These are phyloP conservation scores for Drechslerella dactyloides DNA, from an alignment of 2,329 filamentous ascomycete genomes.

Conservation along the genomic window DNA sequence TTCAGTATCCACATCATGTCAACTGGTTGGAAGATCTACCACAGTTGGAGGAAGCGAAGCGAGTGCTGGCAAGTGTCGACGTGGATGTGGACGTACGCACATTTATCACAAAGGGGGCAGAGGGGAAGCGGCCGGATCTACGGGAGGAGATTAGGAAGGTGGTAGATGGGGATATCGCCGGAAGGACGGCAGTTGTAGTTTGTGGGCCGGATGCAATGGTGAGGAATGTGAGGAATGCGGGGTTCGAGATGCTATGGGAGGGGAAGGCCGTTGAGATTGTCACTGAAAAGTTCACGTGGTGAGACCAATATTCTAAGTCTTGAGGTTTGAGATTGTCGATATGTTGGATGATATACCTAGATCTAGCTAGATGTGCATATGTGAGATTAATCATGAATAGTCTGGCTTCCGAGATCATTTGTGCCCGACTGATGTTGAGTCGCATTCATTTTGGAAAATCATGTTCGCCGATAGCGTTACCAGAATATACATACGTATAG, in stretches of 20 bases:
- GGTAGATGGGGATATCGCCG: constrained; percentile 54
- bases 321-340: no score
- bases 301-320: not conserved
- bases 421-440: no score
- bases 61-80: not conserved
- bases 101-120: constrained; percentile 63
- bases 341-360: not conserved
- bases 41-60: constrained; percentile 59
- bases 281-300: constrained; percentile 75
- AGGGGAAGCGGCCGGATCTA: constrained; percentile 65
- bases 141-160: constrained; percentile 58
- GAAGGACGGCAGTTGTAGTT: constrained; percentile 64
- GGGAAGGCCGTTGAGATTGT: constrained; percentile 64
- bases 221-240: constrained; percentile 66
- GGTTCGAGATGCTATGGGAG: constrained; percentile 61
- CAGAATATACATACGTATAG: no score
- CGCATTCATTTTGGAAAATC: no score
- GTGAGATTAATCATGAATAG: no score
- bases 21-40: constrained; percentile 65
- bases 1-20: constrained; percentile 64
- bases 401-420: not conserved
- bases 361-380: no score
- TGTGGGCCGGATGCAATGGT: constrained; percentile 70
- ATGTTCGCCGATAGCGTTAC: no score
- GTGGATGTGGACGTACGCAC: constrained; percentile 64